These are phyloP conservation scores for Saccharomyces uvarum DNA, from an alignment of 1,139 yeast species.

Conservation along the genomic window DNA sequence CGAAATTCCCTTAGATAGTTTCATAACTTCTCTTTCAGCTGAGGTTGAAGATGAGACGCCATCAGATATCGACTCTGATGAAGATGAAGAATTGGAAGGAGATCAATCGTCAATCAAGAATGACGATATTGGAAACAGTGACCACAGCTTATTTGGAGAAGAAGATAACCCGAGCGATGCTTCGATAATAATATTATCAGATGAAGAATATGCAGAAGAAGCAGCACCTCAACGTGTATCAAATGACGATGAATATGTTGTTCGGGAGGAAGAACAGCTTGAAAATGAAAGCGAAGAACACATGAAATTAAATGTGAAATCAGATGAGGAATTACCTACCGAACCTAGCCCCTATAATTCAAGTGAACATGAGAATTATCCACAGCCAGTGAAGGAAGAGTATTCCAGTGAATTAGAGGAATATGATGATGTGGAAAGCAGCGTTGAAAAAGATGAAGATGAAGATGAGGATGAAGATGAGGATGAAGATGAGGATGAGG, in stretches of 20 bases:
- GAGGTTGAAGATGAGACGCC: not conserved
- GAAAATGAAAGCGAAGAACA: not conserved
- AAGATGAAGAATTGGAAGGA: slow-evolving; percentile 3
- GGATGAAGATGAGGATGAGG: slow-evolving; percentile 8
- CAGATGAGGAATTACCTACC: not conserved
- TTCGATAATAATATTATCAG: slow-evolving; percentile 7
- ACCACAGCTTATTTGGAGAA: not conserved
- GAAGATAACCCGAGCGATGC: not conserved
- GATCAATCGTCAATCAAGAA: not conserved
- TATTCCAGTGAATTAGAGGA: slow-evolving; percentile 1
- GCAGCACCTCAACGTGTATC: not conserved
- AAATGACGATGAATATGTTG: slow-evolving; percentile 1
- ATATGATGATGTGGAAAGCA: slow-evolving; percentile 3
- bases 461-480: not conserved
- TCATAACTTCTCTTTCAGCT: slow-evolving; percentile 7
- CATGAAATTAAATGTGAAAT: not conserved
- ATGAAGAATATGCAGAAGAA: slow-evolving; percentile 5
- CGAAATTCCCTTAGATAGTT: slow-evolving; percentile 13
- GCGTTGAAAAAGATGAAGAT: slow-evolving; percentile 6
- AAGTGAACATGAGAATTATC: not conserved
- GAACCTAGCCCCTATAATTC: not conserved
- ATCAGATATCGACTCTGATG: not conserved
- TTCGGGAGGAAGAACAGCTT: not conserved
- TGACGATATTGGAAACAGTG: not conserved
- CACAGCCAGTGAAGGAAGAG: not conserved